Conservation (phyloP, 495 filamentous ascomycete genomes). For the Hypoxylon trugodes region DNA sequence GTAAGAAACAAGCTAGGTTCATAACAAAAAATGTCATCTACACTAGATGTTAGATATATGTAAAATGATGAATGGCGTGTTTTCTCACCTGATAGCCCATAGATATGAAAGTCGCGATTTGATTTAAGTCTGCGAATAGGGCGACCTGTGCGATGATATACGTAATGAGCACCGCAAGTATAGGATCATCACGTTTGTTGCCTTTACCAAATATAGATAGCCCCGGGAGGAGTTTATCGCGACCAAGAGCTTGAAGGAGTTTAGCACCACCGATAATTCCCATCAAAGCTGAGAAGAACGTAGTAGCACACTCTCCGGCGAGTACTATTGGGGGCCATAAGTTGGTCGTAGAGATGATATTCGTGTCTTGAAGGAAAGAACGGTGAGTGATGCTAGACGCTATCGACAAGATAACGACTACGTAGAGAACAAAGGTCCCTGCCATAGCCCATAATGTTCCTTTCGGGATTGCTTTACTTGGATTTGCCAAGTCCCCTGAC, state of each 20-base stretch:
- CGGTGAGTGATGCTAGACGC: constrained; percentile 77
- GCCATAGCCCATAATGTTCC: constrained; percentile 81
- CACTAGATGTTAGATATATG: constrained; percentile 2
- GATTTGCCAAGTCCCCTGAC: constrained; percentile 85
- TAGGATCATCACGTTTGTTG: constrained; percentile 78
- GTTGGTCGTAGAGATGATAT: constrained; percentile 82
- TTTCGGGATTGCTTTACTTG: constrained; percentile 83
- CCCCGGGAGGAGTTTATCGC: constrained; percentile 82
- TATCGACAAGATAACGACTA: constrained; percentile 81
- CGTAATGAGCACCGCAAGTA: constrained; percentile 78
- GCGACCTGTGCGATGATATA: constrained; percentile 80
- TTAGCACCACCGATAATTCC: constrained; percentile 89
- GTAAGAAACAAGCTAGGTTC: constrained; percentile 85
- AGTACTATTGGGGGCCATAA: constrained; percentile 76
- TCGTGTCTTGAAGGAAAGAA: constrained; percentile 77
- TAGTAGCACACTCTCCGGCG: constrained; percentile 81
- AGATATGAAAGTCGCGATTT: constrained; percentile 86
- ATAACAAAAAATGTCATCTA: constrained; percentile 77
- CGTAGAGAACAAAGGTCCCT: constrained; percentile 78
- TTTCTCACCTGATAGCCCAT: constrained; percentile 84
- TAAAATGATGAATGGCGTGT: neutral
- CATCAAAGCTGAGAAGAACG: constrained; percentile 87
- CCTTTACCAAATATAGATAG: constrained; percentile 79
- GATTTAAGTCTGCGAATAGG: constrained; percentile 86
- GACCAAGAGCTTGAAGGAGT: constrained; percentile 82